phyloP scores from a whole-genome alignment of 148 eudicot genomes.

The Oxyria digyna region DNA sequence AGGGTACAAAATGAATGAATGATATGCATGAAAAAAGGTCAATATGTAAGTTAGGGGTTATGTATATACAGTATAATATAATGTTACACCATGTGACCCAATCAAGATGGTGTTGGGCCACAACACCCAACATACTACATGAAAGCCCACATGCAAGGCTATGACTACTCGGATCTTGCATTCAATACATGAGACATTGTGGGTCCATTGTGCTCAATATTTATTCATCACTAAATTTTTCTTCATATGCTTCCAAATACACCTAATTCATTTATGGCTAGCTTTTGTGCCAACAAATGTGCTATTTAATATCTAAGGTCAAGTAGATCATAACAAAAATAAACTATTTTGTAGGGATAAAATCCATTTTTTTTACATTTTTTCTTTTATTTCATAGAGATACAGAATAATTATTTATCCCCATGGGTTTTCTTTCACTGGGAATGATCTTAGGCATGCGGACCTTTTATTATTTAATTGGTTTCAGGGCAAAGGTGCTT shows the following conservation, averaged over 20 bases:
- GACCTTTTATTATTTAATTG: too few relatives aligned
- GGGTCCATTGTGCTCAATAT: neutral
- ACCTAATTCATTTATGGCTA: neutral
- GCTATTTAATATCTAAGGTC: neutral
- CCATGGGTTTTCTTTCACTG: too few relatives aligned
- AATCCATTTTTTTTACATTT: too few relatives aligned
- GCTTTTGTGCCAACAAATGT: neutral
- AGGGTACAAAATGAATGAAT: too few relatives aligned
- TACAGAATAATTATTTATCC: too few relatives aligned
- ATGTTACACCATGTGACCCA: constrained; percentile 3
- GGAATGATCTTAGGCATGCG: too few relatives aligned
- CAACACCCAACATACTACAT: neutral
- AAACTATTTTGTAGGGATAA: too few relatives aligned
- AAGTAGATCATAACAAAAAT: too few relatives aligned
- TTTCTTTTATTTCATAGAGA: too few relatives aligned
- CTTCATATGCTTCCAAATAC: neutral
- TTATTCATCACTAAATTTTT: neutral
- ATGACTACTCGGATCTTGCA: constrained; percentile 8
- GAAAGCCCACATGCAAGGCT: constrained; percentile 9
- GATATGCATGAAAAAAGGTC: neutral
- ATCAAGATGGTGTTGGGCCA: neutral
- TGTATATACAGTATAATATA: neutral
- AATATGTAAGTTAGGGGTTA: neutral
- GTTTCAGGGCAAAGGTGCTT: too few relatives aligned
- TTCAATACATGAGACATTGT: constrained; percentile 1